These are phyloP conservation scores for Saturnispora quitensis DNA, from an alignment of 805 yeast genomes.

Conservation along the genomic window DNA sequence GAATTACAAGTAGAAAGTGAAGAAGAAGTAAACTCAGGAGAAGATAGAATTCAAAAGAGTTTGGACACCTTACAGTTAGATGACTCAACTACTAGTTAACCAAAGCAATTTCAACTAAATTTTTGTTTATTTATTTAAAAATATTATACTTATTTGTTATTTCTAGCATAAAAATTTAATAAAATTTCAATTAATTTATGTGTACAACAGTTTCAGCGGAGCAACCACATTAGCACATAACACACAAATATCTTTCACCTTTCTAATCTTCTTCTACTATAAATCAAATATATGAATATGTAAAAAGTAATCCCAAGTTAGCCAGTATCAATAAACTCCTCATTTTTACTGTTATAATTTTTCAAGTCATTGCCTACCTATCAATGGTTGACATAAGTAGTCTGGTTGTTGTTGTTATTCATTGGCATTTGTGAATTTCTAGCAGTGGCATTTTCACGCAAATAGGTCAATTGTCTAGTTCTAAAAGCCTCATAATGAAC, in stretches of 20 bases:
- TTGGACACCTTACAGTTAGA: constrained; percentile 1
- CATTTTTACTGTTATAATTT: neutral
- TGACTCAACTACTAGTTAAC: neutral
- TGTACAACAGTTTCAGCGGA: neutral
- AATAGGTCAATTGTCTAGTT: constrained; percentile 84
- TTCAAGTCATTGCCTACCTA: neutral
- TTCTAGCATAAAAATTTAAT: neutral
- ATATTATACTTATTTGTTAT: neutral
- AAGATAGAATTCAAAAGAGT: neutral
- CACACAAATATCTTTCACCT: neutral
- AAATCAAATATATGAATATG: neutral
- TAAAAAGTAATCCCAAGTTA: neutral
- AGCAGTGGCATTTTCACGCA: constrained; percentile 77
- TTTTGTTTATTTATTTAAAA: neutral
- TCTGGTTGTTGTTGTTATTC: neutral
- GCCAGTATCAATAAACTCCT: neutral
- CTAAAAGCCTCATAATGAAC: constrained; percentile 90
- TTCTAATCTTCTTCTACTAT: neutral
- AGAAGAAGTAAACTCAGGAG: neutral
- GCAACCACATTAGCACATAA: no score
- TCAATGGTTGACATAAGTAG: neutral
- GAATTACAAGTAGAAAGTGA: neutral
- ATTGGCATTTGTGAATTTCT: constrained; percentile 27
- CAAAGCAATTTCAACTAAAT: neutral
- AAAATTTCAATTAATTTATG: no score